These are phyloP conservation scores for Saccharum hybrid DNA, from an alignment of 202 grass and related monocot species.

Conservation along the genomic window DNA sequence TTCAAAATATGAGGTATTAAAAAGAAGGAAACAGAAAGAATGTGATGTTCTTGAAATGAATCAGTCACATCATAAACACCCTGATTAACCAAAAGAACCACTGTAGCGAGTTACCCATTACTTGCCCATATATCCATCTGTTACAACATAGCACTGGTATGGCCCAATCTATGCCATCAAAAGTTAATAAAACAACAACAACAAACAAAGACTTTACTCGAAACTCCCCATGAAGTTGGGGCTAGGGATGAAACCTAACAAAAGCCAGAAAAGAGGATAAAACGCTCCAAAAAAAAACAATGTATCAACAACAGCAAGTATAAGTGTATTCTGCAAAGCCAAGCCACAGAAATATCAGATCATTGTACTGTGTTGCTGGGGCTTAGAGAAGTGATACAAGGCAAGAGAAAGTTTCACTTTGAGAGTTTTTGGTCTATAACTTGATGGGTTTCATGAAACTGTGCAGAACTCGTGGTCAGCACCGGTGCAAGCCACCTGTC, in stretches of 20 bases:
- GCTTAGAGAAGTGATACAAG: too few relatives aligned
- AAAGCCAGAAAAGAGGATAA: neutral
- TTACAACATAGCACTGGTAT: neutral
- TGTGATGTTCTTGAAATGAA: conserved; percentile 31
- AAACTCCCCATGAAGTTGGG: neutral
- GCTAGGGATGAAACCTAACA: conserved; percentile 8
- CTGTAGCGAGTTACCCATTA: conserved; percentile 2
- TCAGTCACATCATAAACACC: conserved; percentile 28
- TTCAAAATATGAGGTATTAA: conserved; percentile 41
- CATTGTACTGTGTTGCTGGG: too few relatives aligned
- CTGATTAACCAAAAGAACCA: conserved; percentile 13
- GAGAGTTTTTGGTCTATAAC: too few relatives aligned
- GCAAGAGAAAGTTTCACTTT: too few relatives aligned
- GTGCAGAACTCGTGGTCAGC: too few relatives aligned
- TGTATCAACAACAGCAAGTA: neutral
- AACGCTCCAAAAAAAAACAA: neutral
- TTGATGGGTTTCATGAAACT: too few relatives aligned
- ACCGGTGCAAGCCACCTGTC: too few relatives aligned
- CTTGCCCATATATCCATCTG: neutral
- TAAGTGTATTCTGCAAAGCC: neutral
- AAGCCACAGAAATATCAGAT: too few relatives aligned
- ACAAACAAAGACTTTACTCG: neutral
- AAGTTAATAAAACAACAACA: neutral
- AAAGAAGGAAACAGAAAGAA: conserved; percentile 37
- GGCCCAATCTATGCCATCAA: conserved; percentile 21